Percentiles rank a stretch among this genome's conserved stretches.
These are phyloP conservation scores for Globisporangium heterothallicum DNA, from an alignment of 352 stramenopile species.

Conservation along the genomic window DNA sequence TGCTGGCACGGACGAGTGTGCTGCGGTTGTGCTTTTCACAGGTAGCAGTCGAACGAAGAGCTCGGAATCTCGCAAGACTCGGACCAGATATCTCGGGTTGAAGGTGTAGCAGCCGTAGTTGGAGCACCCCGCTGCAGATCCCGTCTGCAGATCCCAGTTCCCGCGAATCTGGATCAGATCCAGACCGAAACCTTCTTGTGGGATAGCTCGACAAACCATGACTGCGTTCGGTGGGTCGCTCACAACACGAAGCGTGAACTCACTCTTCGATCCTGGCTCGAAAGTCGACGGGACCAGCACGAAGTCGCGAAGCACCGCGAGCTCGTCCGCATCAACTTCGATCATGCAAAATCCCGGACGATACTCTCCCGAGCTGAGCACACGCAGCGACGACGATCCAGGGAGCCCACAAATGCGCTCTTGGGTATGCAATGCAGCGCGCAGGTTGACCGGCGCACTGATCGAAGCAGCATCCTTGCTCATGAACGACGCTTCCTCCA, in stretches of 20 bases:
- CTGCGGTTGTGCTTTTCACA: conserved; percentile 14
- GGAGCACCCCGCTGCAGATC: conserved; percentile 64
- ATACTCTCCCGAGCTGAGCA: conserved; percentile 75
- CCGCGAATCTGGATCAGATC: conserved; percentile 29
- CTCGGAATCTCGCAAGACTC: conserved; percentile 40
- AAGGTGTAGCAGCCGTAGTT: conserved; percentile 82
- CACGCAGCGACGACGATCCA: conserved; percentile 15
- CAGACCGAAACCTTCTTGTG: conserved; percentile 53
- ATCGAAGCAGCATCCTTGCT: conserved; percentile 18
- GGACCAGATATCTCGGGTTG: conserved; percentile 74
- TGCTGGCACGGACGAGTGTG: not conserved
- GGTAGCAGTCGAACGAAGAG: conserved; percentile 54
- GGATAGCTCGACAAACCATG: conserved; percentile 29
- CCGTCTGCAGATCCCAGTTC: conserved; percentile 44
- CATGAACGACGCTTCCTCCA: conserved; percentile 46
- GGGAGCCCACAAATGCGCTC: conserved; percentile 49
- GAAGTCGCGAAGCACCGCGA: conserved; percentile 31
- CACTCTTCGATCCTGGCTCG: conserved; percentile 28
- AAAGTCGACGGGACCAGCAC: conserved; percentile 79
- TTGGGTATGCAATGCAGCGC: conserved; percentile 38
- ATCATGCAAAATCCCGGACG: conserved; percentile 74
- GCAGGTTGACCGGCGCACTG: conserved; percentile 61
- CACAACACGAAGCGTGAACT: conserved; percentile 56
- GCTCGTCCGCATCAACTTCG: conserved; percentile 26
- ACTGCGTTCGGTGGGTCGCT: conserved; percentile 41